These are phyloP conservation scores for Aspergillus clavatus DNA, from an alignment of 2,329 filamentous ascomycete genomes.

Conservation along the genomic window DNA sequence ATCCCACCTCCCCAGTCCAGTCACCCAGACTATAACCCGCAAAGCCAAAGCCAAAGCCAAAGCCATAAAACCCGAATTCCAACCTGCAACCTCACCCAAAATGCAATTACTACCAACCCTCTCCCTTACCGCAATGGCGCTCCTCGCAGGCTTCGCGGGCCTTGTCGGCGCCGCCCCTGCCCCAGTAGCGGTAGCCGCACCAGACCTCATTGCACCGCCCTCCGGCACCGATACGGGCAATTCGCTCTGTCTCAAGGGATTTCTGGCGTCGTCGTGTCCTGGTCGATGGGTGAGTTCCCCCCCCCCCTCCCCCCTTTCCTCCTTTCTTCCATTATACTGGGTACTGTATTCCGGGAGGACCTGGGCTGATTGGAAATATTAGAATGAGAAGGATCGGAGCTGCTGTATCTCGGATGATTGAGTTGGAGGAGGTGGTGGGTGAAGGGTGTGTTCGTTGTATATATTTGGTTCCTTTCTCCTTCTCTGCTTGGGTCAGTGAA, in stretches of 20 bases:
- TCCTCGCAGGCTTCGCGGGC: neutral
- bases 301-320: neutral
- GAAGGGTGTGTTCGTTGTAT: no score
- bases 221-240: neutral
- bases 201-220: neutral
- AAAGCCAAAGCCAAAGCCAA: no score
- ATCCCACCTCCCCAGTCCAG: no score
- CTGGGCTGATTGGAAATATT: no score
- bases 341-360: no score
- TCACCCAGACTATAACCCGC: no score
- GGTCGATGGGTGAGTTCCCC: neutral
- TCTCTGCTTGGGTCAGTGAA: no score
- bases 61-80: no score
- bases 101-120: neutral
- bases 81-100: neutral
- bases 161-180: neutral
- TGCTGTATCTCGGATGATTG: no score
- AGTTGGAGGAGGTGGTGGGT: no score
- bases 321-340: neutral
- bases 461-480: no score
- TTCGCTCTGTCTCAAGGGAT: neutral
- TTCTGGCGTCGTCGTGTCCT: neutral
- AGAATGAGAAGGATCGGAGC: no score
- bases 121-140: neutral
- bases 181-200: neutral